These are phyloP conservation scores for Termitomyces titanicus DNA, from an alignment of 768 basidiomycete genomes.

Conservation along the genomic window DNA sequence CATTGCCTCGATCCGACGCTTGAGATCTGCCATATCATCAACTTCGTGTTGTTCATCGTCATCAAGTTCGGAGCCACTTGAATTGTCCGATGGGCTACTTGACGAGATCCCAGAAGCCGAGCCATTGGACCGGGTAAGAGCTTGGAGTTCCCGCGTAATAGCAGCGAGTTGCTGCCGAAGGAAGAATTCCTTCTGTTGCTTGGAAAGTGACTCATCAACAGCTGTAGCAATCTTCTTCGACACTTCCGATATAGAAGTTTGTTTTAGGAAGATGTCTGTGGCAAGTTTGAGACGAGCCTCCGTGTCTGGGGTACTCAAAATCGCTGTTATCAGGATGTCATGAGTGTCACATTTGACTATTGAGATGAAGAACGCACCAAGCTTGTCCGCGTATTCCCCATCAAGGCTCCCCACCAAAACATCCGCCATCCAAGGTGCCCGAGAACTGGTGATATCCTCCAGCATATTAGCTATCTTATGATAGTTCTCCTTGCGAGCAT, in stretches of 20 bases:
- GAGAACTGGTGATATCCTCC: conserved; percentile 62
- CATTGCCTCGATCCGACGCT: conserved; percentile 72
- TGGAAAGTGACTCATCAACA: conserved; percentile 81
- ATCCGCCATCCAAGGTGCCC: conserved; percentile 75
- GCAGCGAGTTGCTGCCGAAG: conserved; percentile 80
- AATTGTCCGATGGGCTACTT: conserved; percentile 13
- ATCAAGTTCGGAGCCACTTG: conserved; percentile 52
- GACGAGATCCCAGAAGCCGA: conserved; percentile 15
- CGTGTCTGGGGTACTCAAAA: conserved; percentile 56
- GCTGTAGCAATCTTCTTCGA: conserved; percentile 76
- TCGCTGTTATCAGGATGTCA: conserved; percentile 33
- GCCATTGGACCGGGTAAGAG: conserved; percentile 36
- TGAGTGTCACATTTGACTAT: neutral
- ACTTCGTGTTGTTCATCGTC: conserved; percentile 80
- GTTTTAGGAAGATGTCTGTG: conserved; percentile 69
- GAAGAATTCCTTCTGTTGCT: conserved; percentile 87
- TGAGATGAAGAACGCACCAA: conserved; percentile 43
- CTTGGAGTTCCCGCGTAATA: conserved; percentile 71
- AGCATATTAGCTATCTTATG: conserved; percentile 67
- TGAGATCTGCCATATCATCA: conserved; percentile 73
- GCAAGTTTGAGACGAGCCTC: conserved; percentile 64
- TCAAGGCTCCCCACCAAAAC: conserved; percentile 64
- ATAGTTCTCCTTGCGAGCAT: conserved; percentile 61
- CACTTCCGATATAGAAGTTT: conserved; percentile 75
- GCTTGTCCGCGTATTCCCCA: conserved; percentile 66